Base-by-base conservation (phyloP, 257 asterid genomes). In the Solanum clarkiae region DNA sequence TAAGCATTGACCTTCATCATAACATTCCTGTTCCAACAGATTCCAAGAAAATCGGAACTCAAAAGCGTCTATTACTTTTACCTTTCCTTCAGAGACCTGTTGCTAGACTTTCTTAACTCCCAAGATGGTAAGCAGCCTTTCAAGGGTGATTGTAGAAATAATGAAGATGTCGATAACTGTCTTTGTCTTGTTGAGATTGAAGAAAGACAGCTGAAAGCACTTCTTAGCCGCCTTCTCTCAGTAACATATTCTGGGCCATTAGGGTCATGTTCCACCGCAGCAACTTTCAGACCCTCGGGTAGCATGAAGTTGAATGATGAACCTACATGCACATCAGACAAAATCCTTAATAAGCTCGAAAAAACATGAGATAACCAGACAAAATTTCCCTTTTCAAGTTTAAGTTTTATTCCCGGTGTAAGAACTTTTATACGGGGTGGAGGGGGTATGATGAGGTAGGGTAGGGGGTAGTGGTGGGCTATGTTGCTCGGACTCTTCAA, bases 101-200 rank as follows among this genome's bases (percentile, higher is more conserved):
- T 95, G 63, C 90, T 85, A 12, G 95, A 90, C 86, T 93, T 87
- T 86, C 90, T 94, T 36, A 92, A 87, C 75, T 91, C 97, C 95
- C 93, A 92, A 16, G 92, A 92, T 4, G 92, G 91, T 40, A 92
- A 89, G 88, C 97, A 92, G 22, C 97, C 95, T 90, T 93, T 92
- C 84, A 94, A 86, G 6, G 99, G 98, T 22, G 98, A 92, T 55
- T 90, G 95, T 20, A 94, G 90, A 86, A 93, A 88, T 84, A 92
- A 65, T 4, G 98, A 94, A 79, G 97, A 93, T 8, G 94, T 87
- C 0, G 95, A 94, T 65, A 94, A 84, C 85, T 93, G 95, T 84
- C 92, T 94, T 85, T 96, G 99, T 89, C 98, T 92, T 1, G 92
- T 90, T 14, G 99, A 92, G 85, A 93, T 92, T 11, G 98, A 94